A percentile compares a stretch with the other conserved stretches of the same genome.
Evolutionary conservation across 257 asterid species (phyloP).

Genomic region (Vinca minor): DNA sequence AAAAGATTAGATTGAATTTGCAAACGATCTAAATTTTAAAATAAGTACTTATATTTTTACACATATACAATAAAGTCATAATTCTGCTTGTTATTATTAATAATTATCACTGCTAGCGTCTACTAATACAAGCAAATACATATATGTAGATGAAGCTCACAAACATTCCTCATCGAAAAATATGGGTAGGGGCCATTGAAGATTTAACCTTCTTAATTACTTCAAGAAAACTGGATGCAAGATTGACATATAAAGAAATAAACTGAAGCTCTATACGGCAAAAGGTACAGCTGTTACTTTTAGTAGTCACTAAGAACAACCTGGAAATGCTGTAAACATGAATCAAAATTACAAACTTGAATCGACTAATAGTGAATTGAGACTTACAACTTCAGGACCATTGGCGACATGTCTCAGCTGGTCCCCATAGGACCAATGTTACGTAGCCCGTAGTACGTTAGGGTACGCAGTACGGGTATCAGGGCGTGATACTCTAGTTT

Average conservation of each 20-base stretch:
- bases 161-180: background rate
- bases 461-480: no score
- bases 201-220: background rate
- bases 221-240: background rate
- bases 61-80: no score
- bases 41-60: background rate
- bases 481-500: slow-evolving; percentile 11
- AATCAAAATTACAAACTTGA: background rate
- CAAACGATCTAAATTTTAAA: background rate
- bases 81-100: background rate
- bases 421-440: no score
- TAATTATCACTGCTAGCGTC: no score
- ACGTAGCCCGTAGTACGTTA: no score
- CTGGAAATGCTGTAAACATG: background rate
- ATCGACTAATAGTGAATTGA: background rate
- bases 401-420: slow-evolving; percentile 26
- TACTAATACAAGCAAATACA: background rate
- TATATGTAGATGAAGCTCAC: background rate
- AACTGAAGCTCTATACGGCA: background rate
- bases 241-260: background rate
- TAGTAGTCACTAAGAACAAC: background rate
- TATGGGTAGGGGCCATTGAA: background rate
- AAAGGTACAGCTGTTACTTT: background rate
- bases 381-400: slow-evolving; percentile 36
- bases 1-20: background rate